A percentile compares a stretch with the other conserved stretches of the same genome.
These are phyloP conservation scores for Aspergillus udagawae DNA, from an alignment of 2,329 filamentous ascomycete species.

Conservation along the genomic window DNA sequence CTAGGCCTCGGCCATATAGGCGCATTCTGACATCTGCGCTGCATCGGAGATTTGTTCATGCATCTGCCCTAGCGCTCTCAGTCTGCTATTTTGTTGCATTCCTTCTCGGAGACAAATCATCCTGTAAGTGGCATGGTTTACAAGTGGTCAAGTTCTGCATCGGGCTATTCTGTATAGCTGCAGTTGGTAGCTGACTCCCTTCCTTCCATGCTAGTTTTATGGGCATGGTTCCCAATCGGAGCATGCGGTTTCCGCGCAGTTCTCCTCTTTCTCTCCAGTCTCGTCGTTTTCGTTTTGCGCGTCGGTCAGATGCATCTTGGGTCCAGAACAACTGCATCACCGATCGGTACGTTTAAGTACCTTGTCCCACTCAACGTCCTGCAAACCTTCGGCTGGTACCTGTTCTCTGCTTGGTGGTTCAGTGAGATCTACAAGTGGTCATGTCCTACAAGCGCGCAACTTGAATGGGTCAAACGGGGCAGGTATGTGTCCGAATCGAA, in stretches of 20 bases:
- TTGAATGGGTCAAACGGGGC: slow-evolving; percentile 69
- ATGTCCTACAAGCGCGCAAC: slow-evolving; percentile 53
- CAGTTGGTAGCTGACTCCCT: slow-evolving; percentile 6
- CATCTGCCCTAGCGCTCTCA: slow-evolving; percentile 64
- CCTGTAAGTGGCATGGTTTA: slow-evolving; percentile 52
- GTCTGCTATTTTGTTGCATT: slow-evolving; percentile 72
- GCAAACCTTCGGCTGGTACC: slow-evolving; percentile 72
- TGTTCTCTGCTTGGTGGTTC: slow-evolving; percentile 73
- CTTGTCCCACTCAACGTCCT: slow-evolving; percentile 58
- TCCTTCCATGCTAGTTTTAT: slow-evolving; percentile 56
- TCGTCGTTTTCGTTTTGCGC: slow-evolving; percentile 78
- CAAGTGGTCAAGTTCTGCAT: neutral
- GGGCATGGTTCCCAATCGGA: slow-evolving; percentile 82
- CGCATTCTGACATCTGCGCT: slow-evolving; percentile 87
- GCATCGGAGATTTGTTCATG: slow-evolving; percentile 79
- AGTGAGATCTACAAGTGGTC: slow-evolving; percentile 78
- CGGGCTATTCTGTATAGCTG: neutral
- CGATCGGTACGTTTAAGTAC: slow-evolving; percentile 60
- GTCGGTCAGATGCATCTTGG: slow-evolving; percentile 79
- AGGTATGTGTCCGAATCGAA: slow-evolving; percentile 47
- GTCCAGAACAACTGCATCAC: slow-evolving; percentile 65
- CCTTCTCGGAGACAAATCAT: slow-evolving; percentile 64
- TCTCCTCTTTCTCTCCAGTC: slow-evolving; percentile 70
- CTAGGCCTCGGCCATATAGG: slow-evolving; percentile 59
- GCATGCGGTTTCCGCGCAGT: slow-evolving; percentile 68